Conservation (phyloP, 345 rosid genomes). For the Gossypium arboreum region DNA sequence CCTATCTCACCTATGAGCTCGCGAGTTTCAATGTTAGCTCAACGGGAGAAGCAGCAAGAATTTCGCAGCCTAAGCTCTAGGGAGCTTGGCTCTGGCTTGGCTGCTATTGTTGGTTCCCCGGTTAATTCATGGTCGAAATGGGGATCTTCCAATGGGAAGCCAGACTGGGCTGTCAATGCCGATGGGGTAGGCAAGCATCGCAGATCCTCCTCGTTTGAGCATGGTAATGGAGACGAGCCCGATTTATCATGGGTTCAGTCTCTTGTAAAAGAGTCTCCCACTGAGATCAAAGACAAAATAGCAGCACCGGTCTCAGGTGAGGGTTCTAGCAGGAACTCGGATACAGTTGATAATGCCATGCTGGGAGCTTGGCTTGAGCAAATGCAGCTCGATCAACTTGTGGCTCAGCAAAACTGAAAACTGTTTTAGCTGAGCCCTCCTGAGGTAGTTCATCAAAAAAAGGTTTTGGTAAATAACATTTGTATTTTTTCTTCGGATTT, state of each 20-base stretch:
- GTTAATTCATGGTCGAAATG: constrained; percentile 68
- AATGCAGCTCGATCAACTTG: constrained; percentile 87
- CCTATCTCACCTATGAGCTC: constrained; percentile 73
- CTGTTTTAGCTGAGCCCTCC: constrained; percentile 16
- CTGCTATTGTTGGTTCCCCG: constrained; percentile 55
- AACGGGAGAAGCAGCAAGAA: constrained; percentile 62
- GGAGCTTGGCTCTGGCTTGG: constrained; percentile 54
- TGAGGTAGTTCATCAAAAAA: constrained; percentile 33
- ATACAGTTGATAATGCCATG: constrained; percentile 56
- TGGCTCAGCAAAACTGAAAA: constrained; percentile 83
- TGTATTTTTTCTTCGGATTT: neutral
- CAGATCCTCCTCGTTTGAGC: constrained; percentile 49
- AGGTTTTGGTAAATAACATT: constrained; percentile 47
- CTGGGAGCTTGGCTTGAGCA: constrained; percentile 83
- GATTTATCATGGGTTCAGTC: constrained; percentile 94
- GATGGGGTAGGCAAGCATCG: constrained; percentile 46
- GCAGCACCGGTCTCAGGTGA: constrained; percentile 34
- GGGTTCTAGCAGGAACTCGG: constrained; percentile 35
- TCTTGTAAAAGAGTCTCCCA: constrained; percentile 73
- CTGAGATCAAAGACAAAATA: constrained; percentile 51
- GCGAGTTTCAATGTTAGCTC: constrained; percentile 65
- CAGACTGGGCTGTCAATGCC: constrained; percentile 60
- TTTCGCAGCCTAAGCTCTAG: constrained; percentile 67
- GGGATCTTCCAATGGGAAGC: constrained; percentile 82
- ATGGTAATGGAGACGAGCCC: constrained; percentile 64